These are phyloP conservation scores for Yarrowia hollandica DNA, from an alignment of 805 yeast species.

Conservation along the genomic window DNA sequence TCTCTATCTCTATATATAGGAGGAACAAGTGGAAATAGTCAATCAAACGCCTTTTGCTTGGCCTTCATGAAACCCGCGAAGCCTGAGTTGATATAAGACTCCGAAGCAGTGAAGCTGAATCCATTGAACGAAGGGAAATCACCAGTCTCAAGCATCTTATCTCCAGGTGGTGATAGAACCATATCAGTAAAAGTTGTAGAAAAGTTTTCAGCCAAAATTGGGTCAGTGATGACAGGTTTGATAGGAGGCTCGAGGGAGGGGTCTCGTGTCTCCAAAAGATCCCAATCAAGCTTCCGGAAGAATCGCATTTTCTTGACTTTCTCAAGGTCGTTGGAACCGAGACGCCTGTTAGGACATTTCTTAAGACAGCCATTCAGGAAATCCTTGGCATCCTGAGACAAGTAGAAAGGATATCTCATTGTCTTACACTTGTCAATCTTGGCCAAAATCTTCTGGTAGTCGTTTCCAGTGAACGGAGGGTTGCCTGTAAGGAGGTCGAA, in stretches of 20 bases:
- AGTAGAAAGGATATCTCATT: constrained; percentile 67
- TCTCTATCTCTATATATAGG: constrained; percentile 23
- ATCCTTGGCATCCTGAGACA: constrained; percentile 79
- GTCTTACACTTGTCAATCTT: constrained; percentile 68
- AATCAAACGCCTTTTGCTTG: constrained; percentile 17
- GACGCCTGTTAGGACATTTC: constrained; percentile 67
- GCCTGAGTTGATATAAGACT: constrained; percentile 21
- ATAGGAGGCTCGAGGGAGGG: constrained; percentile 66
- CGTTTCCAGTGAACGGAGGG: constrained; percentile 87
- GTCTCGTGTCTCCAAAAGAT: constrained; percentile 51
- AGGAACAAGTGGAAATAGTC: neutral
- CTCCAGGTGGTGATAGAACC: constrained; percentile 42
- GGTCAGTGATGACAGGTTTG: constrained; percentile 77
- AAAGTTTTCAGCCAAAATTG: constrained; percentile 81
- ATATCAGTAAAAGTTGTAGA: constrained; percentile 75
- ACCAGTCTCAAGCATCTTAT: neutral
- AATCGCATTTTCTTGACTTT: constrained; percentile 64
- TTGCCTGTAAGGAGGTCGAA: constrained; percentile 80
- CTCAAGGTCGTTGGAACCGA: constrained; percentile 57
- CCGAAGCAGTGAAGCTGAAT: constrained; percentile 20
- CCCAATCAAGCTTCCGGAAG: constrained; percentile 78
- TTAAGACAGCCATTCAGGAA: constrained; percentile 62
- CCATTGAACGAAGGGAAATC: constrained; percentile 20
- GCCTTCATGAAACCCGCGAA: constrained; percentile 23
- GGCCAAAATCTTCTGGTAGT: constrained; percentile 71